Evolutionary conservation across 2,329 filamentous ascomycete species (phyloP), one percentile per base, ranked within the genome.

Genomic region (Ascosphaera aggregata): DNA sequence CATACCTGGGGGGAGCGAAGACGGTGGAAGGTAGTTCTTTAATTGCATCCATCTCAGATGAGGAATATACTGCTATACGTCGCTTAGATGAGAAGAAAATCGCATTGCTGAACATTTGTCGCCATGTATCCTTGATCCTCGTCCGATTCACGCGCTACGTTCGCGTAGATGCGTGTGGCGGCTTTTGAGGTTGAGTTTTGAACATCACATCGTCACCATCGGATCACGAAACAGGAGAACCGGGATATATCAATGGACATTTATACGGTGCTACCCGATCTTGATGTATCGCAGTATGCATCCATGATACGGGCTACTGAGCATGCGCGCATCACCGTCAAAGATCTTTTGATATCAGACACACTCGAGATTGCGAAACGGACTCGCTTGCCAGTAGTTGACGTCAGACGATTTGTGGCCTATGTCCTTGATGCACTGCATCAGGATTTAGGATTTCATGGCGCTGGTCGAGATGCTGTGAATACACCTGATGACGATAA

Each of bases 291-390:
- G 51, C 67, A 68, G 44, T 86, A 79, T 59, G 65, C 74, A 34
- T 73, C 78, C 50, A 73, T 94, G 36, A 60, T 94, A 22, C 76
- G 80, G 2, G 72, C 73, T 17, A 69, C 95, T 40, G 86, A 95
- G 60, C 72, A 71, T 54, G 73, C 80, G 49, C 65, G 67, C 39
- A 64, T 98, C 52, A 79, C 79, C 18, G 80, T 79, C 22, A 74
- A 73, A 48, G 89, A 98, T 54, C 69, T 98, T 37, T 67, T 98
- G 49, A 80, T 80, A 2, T 73, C 91, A 44, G 80, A 93, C 51
- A 68, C 76, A 3, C 65, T 75, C 43, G 79, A 93, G 51, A 71
- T 95, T 46, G 82, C 82, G 41, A 89, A 80, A 61, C 77, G 81
- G 54, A 85, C 84, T 38, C 75, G 77, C 45, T 65, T 93, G 15